Evolutionary conservation across 306 rosid species (phyloP), one percentile per base, ranked within the genome.

Genomic region (Sechiopsis laciniata): DNA sequence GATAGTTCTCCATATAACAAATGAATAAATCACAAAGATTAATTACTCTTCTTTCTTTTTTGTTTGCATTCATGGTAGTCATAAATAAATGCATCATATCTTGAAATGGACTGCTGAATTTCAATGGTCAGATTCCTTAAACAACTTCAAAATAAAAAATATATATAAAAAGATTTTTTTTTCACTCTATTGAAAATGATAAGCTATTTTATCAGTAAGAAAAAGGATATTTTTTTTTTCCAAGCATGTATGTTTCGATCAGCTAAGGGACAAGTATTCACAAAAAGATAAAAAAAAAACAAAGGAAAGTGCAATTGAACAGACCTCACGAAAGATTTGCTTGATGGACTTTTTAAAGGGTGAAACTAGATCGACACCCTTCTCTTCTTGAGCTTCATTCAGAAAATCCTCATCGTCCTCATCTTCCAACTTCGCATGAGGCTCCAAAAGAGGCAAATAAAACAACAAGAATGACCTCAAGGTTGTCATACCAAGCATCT

Each of bases 251-350:
- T 1, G 12, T 13, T 68, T 13, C 12, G n/a, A 68, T 68, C 55
- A 29, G 73, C 20, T 50, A 48, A 46, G 20, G 32, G 2, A 67
- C 54, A 46, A 19, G 37, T 22, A 13, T 46, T 68, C 20, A 15
- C 42, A 26, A 1, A 40, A 64, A 17, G 0, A 10, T 15, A 63
- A 40, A 13, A 80, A 72, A 60, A 74, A 72, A 56, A 42, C 0
- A 1, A 4, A 55, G 52, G 61, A 26, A 21, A 32, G 15, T 10
- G 57, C 20, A 51, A 76, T 19, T 78, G 65, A 57, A 78, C 82
- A 75, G 55, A 89, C 99, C 87, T 95, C 99, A 3, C 96, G 96
- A 20, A 83, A 37, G n/a, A 95, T 88, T 85, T 91, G 99, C 71
- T 82, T 86, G 75, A 89, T 80, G 20, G 97, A 95, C 84, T 88